Conservation (phyloP, 768 basidiomycete species). For the Rhodocollybia butyracea region DNA sequence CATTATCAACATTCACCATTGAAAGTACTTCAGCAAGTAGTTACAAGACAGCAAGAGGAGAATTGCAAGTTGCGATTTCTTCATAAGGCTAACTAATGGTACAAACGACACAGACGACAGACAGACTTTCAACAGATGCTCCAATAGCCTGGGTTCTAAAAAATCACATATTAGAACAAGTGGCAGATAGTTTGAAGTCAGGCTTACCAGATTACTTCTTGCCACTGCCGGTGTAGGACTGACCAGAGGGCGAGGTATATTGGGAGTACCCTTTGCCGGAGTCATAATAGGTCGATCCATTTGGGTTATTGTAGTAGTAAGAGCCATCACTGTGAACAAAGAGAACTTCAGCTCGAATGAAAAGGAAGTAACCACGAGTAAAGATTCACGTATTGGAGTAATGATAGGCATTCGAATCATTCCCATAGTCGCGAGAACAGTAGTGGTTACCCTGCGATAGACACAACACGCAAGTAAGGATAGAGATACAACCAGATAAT, state of each 20-base stretch:
- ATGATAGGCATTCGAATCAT: slow-evolving; percentile 33
- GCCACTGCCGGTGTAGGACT: slow-evolving; percentile 13
- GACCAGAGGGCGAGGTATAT: slow-evolving; percentile 37
- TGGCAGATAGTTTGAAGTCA: no score
- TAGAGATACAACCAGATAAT: background rate
- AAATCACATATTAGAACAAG: no score
- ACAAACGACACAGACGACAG: no score
- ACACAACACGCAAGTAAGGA: background rate
- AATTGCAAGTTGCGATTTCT: background rate
- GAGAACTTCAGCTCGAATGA: background rate
- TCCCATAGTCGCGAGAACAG: slow-evolving; percentile 36
- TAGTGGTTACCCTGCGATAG: slow-evolving; percentile 41
- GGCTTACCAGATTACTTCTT: slow-evolving; percentile 7
- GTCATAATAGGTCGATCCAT: slow-evolving; percentile 42
- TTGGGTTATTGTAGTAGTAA: slow-evolving; percentile 45
- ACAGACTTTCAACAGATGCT: no score
- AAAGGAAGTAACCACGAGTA: background rate
- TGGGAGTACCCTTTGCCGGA: slow-evolving; percentile 29
- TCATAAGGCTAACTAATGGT: no score
- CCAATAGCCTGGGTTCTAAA: no score
- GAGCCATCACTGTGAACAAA: slow-evolving; percentile 30
- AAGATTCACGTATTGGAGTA: slow-evolving; percentile 37
- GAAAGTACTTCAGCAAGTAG: no score
- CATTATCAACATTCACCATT: no score
- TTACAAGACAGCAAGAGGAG: no score